Evolutionary conservation across 2,329 filamentous ascomycete genomes (phyloP), one percentile per base, ranked within the genome.

Genomic region (Botrytis squamosa): DNA sequence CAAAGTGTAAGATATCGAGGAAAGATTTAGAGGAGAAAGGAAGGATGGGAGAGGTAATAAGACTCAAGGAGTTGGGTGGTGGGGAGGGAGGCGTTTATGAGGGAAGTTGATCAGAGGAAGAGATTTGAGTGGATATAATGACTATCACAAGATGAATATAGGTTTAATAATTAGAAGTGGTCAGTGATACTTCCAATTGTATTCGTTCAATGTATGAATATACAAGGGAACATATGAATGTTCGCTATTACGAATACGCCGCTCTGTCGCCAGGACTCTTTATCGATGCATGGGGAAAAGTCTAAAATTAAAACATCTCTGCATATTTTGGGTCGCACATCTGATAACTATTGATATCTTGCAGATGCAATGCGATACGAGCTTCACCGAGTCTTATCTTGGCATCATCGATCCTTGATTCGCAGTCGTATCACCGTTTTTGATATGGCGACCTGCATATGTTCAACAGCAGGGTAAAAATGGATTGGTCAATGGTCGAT

Each of bases 1-100:
- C 85, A 8, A 80, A 78, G 66, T 85, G 84, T 79, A 84, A 81
- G 73, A 81, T 78, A 14, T 74, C 74, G 22, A 78, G 81, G 74
- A 81, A 79, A 70, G 81, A 83, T 71, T 77, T 85, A 63, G 80
- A 83, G 76, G 80, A 83, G 76, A 75, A n/a, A 66, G 46, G 46
- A 76, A 76, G 72, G 36, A 74, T 44, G 77, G 76, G 74, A 69
- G 74, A 29, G n/a, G 67, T 65, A 64, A 18, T 74, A 69, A 69
- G 33, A 14, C 16, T 60, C 29, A 49, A 16, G 29, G 44, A 59
- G 63, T 55, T 29, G 70, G 63, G 40, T 16, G 33, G 12, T 36
- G 69, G 69, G 1, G 69, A 71, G 25, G 77, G 74, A 44, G 77
- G 74, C 22, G n/a, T 74, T 69, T 77, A 77, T 74, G 74, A 76